Evolutionary conservation across 2,329 filamentous ascomycete species (phyloP).

Genomic region (Aspergillus sergii): DNA sequence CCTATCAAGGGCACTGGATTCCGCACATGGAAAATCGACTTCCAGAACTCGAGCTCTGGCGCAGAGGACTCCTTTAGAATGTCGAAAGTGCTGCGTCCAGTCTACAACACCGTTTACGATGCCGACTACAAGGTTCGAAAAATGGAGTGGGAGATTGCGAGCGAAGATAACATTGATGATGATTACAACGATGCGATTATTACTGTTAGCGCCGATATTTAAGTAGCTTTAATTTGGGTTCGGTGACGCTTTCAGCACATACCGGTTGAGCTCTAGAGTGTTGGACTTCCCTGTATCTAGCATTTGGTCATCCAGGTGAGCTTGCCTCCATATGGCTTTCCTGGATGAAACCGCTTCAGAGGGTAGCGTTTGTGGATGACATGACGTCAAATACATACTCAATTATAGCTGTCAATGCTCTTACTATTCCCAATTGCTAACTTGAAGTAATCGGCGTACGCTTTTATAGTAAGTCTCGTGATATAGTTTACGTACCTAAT

Average conservation of each 20-base stretch:
- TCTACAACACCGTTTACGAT: conserved; percentile 1
- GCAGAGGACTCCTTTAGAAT: background rate
- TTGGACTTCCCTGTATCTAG: background rate
- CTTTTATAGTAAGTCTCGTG: too few species aligned
- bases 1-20: background rate
- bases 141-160: conserved; percentile 5
- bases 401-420: background rate
- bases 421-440: background rate
- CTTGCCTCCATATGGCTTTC: background rate
- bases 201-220: background rate
- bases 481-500: too few species aligned
- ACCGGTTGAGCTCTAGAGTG: background rate
- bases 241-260: background rate
- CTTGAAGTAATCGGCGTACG: too few species aligned
- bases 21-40: conserved; percentile 7
- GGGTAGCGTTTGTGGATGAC: background rate
- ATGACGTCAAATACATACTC: background rate
- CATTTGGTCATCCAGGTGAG: background rate
- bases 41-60: background rate
- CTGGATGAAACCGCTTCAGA: background rate
- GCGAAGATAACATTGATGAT: conserved; percentile 3
- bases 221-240: background rate
- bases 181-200: conserved; percentile 8
- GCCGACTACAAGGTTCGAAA: background rate
- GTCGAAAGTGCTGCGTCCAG: background rate